Percentiles rank a stretch among this genome's conserved stretches.
These are phyloP conservation scores for Spongospora subterranea DNA, from an alignment of 208 protist species.

Conservation along the genomic window DNA sequence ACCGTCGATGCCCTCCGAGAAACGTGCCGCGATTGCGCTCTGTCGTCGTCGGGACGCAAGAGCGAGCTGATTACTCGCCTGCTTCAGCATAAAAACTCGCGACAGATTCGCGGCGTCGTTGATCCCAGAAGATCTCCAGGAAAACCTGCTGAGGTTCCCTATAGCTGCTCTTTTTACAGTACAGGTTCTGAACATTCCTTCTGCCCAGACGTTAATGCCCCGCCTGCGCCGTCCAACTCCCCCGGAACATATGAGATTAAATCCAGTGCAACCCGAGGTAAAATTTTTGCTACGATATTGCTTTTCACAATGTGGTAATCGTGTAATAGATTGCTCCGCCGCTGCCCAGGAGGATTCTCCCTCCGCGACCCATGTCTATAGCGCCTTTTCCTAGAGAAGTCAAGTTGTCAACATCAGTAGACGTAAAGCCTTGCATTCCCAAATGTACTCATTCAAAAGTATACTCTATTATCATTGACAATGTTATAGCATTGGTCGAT, in stretches of 20 bases:
- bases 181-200: neutral
- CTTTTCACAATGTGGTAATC: neutral
- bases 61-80: slow-evolving; percentile 21
- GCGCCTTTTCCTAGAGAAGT: neutral
- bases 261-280: neutral
- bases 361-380: neutral
- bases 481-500: no score
- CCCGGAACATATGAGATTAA: neutral
- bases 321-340: neutral
- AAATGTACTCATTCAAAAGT: no score
- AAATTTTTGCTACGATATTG: neutral
- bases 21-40: neutral
- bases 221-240: neutral
- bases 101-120: neutral
- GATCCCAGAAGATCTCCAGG: neutral
- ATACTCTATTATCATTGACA: no score
- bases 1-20: slow-evolving; percentile 26
- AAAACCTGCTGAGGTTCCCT: neutral
- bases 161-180: neutral
- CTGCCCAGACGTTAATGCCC: neutral
- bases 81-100: slow-evolving; percentile 6
- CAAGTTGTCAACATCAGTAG: neutral
- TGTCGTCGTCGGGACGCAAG: slow-evolving; percentile 27
- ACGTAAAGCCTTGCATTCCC: neutral
- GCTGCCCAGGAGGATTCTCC: neutral